Evolutionary conservation across 2,329 filamentous ascomycete species (phyloP), one percentile per base, ranked within the genome.

Genomic region (Alternaria ventricosa): DNA sequence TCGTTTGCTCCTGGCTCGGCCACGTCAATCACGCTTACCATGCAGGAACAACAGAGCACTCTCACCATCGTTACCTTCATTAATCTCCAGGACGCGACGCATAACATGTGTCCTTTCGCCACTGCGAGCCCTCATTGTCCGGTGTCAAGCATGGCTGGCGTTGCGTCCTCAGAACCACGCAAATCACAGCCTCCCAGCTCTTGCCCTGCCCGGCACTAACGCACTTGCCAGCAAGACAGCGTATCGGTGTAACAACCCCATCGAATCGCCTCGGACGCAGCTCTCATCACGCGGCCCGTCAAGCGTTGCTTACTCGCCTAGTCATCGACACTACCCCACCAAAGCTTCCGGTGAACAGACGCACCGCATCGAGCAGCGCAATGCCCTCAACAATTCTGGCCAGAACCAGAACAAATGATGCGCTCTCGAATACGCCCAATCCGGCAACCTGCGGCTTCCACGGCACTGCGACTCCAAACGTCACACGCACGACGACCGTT

Each of bases 41-140:
- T 77, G 76, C 77, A 78, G 76, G 76, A 78, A 79, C 76, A 78
- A 66, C 76, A 74, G 61, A 69, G 65, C 74, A 72, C 55, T 61
- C 61, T 71, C 73, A 57, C 63, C 63, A 55, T 57, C 61, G 59
- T 65, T 58, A 66, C 65, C 66, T 70, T 73, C 71, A 74, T 76
- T 72, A 75, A 76, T 69, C 58, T 65, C 68, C 27, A 23, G 20
- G 45, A 60, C 65, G 57, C 70, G 70, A 71, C 70, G 70, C 68
- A 61, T 69, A 71, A 76, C 65, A 68, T 71, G 65, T 71, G 65
- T 67, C 62, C 61, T 63, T 64, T 75, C 59, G 72, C 74, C 75
- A 77, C 74, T 57, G 56, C 60, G 51, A 57, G 44, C 50, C 55
- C 54, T 45, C 27, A 58, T 60, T 57, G 60, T 60, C 61, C 60